These are phyloP conservation scores for Paecilomyces fulvus DNA, from an alignment of 2,329 filamentous ascomycete species.

Conservation along the genomic window DNA sequence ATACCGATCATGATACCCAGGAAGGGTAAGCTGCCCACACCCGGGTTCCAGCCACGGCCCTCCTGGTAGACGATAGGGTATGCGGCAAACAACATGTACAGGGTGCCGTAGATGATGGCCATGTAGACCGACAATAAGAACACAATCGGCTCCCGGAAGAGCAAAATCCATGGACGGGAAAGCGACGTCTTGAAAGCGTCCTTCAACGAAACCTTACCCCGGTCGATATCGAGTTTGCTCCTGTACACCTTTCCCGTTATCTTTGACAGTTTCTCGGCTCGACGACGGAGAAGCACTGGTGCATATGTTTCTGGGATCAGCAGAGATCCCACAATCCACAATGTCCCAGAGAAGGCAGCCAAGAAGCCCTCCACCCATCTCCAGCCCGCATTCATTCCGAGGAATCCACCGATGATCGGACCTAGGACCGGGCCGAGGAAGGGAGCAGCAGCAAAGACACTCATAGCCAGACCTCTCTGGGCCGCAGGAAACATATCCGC, in stretches of 20 bases:
- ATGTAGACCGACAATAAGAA: conserved; percentile 43
- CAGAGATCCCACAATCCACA: conserved; percentile 38
- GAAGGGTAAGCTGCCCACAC: conserved; percentile 41
- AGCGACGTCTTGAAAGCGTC: conserved; percentile 41
- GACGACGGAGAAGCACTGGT: conserved; percentile 44
- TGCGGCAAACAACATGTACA: conserved; percentile 47
- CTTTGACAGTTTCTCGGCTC: conserved; percentile 41
- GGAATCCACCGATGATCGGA: conserved; percentile 60
- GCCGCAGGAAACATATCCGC: conserved; percentile 52
- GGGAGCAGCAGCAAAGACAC: conserved; percentile 57
- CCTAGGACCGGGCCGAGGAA: conserved; percentile 59
- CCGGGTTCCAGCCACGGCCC: conserved; percentile 39
- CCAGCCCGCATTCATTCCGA: conserved; percentile 58
- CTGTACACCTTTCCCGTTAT: conserved; percentile 42
- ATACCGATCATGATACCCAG: conserved; percentile 40
- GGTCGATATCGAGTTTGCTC: conserved; percentile 31
- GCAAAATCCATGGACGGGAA: conserved; percentile 40
- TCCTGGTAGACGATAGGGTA: conserved; percentile 44
- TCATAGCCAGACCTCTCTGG: conserved; percentile 50
- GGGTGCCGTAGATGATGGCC: conserved; percentile 43
- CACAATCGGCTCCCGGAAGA: conserved; percentile 45
- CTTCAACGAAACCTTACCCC: conserved; percentile 32
- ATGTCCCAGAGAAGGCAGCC: conserved; percentile 53
- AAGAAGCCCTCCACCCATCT: conserved; percentile 59
- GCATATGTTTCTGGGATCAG: conserved; percentile 36